Evolutionary conservation across 305 asterid genomes (phyloP).

Genomic region (Striga hermonthica): DNA sequence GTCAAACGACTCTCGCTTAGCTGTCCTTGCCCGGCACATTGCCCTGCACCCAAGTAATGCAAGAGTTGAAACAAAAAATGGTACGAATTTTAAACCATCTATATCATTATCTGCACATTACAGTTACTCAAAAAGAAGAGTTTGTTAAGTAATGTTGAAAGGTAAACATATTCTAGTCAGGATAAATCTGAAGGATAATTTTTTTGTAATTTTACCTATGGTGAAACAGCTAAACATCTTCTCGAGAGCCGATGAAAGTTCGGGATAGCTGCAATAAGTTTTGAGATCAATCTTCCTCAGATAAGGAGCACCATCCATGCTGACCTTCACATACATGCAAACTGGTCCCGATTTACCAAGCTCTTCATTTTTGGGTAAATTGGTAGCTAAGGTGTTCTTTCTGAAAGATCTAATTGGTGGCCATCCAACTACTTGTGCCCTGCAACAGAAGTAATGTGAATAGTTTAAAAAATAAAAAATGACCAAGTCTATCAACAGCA

Average conservation of each 20-base stretch:
- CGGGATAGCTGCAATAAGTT: slow-evolving; percentile 53
- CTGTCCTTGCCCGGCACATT: slow-evolving; percentile 52
- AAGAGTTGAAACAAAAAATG: background rate
- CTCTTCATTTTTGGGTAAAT: slow-evolving; percentile 41
- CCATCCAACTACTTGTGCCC: slow-evolving; percentile 92
- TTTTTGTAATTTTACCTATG: slow-evolving; percentile 44
- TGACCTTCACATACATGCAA: slow-evolving; percentile 71
- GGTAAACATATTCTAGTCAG: no score
- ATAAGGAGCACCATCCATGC: slow-evolving; percentile 97
- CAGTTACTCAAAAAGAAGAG: no score
- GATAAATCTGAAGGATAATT: no score
- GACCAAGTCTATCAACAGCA: background rate
- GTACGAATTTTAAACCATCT: background rate
- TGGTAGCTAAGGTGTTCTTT: slow-evolving; percentile 58
- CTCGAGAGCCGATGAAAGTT: slow-evolving; percentile 81
- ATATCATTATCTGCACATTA: no score
- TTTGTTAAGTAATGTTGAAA: no score
- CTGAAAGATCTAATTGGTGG: slow-evolving; percentile 80
- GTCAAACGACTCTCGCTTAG: slow-evolving; percentile 55
- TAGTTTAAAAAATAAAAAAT: no score
- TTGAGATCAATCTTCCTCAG: slow-evolving; percentile 84
- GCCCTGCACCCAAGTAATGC: slow-evolving; percentile 41
- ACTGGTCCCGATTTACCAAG: slow-evolving; percentile 41
- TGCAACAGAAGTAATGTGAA: slow-evolving; percentile 26
- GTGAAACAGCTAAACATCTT: slow-evolving; percentile 91